phyloP scores from a whole-genome alignment of 345 rosid genomes.

The Kernera saxatilis region DNA sequence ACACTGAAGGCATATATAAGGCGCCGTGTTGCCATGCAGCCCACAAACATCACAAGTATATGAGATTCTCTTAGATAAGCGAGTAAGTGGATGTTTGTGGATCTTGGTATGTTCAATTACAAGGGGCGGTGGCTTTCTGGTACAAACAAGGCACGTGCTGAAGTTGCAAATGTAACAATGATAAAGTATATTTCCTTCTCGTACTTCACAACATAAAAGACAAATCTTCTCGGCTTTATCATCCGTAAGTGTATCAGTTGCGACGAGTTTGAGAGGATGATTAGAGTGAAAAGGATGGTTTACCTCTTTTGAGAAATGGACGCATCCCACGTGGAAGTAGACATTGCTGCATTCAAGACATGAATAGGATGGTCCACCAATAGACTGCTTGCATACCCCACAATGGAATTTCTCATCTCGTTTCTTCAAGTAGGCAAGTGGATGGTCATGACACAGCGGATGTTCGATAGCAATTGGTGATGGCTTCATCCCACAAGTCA shows the following conservation, averaged over 20 bases:
- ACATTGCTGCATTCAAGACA: neutral
- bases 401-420: neutral
- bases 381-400: neutral
- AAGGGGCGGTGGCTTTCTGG: neutral
- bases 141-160: neutral
- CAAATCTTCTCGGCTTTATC: neutral
- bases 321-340: neutral
- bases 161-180: neutral
- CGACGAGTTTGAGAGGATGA: neutral
- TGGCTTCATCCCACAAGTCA: conserved; percentile 1
- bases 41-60: neutral
- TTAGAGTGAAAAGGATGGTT: neutral
- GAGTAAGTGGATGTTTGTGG: neutral
- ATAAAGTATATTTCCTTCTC: neutral
- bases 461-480: neutral
- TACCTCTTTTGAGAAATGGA: neutral
- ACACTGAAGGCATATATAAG: neutral
- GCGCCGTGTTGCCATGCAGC: neutral
- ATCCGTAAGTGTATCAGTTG: neutral
- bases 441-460: neutral
- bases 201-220: neutral
- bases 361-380: neutral
- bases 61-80: neutral
- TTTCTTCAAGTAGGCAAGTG: conserved; percentile 6
- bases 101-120: neutral